phyloP scores from a whole-genome alignment of 2,329 filamentous ascomycete species.

The Phyllosticta capitalensis region DNA sequence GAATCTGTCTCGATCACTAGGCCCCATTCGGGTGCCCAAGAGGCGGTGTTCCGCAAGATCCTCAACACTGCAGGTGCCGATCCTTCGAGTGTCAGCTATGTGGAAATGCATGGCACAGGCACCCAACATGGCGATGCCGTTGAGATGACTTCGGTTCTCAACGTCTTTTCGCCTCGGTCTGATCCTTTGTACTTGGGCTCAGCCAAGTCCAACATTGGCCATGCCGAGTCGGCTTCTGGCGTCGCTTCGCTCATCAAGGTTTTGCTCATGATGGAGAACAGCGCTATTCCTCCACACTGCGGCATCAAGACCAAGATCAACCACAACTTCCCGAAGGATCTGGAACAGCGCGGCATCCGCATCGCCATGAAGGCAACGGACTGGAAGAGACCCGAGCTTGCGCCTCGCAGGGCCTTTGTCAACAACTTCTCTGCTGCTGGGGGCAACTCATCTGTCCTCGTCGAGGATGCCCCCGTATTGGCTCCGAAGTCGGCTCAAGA shows the following conservation, averaged over 20 bases:
- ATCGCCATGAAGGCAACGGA: constrained; percentile 45
- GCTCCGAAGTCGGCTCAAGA: constrained; percentile 8
- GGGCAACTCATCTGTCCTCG: constrained; percentile 25
- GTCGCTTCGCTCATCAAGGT: constrained; percentile 24
- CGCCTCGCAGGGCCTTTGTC: constrained; percentile 15
- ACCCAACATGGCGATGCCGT: constrained; percentile 20
- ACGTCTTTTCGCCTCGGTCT: constrained; percentile 16
- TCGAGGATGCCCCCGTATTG: constrained; percentile 14
- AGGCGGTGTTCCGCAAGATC: constrained; percentile 12
- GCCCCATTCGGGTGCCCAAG: constrained; percentile 17
- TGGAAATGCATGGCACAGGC: constrained; percentile 25
- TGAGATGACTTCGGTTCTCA: constrained; percentile 16
- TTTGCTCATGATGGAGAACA: constrained; percentile 25
- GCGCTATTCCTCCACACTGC: constrained; percentile 47
- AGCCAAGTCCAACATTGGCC: constrained; percentile 28
- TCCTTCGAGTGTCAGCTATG: constrained; percentile 21
- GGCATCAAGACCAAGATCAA: constrained; percentile 59
- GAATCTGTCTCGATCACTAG: constrained; percentile 21
- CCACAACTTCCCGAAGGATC: constrained; percentile 47
- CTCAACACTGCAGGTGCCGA: constrained; percentile 25
- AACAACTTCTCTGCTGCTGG: constrained; percentile 32
- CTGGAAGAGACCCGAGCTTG: constrained; percentile 19
- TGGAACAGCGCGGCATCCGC: constrained; percentile 48
- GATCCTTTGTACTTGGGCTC: constrained; percentile 20
- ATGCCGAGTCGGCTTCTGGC: constrained; percentile 27